These are phyloP conservation scores for Phytomonas francai DNA, from an alignment of 208 protist species.

Conservation along the genomic window DNA sequence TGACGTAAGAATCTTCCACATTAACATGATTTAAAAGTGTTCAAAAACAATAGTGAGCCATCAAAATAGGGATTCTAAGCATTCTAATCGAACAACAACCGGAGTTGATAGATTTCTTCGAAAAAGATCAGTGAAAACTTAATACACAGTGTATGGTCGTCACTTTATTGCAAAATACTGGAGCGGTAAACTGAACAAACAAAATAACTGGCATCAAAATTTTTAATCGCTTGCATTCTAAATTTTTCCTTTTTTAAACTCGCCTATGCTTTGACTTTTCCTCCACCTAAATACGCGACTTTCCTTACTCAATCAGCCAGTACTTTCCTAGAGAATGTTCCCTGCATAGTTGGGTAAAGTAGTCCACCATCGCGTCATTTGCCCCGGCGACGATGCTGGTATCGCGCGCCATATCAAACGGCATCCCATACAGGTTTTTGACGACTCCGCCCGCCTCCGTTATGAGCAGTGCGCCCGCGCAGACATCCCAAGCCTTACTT, in stretches of 20 bases:
- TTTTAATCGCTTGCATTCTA: constrained; percentile 2
- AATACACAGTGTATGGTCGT: too few relatives aligned
- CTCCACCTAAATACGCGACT: not conserved
- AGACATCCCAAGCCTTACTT: constrained; percentile 53
- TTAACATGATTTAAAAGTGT: too few relatives aligned
- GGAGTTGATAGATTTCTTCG: too few relatives aligned
- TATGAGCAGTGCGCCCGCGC: constrained; percentile 52
- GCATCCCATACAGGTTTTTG: constrained; percentile 35
- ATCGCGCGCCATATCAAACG: constrained; percentile 37
- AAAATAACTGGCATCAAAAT: not conserved
- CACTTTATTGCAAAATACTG: too few relatives aligned
- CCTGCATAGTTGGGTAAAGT: constrained; percentile 20
- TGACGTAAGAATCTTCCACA: too few relatives aligned
- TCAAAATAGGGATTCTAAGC: too few relatives aligned
- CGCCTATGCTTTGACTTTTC: not conserved
- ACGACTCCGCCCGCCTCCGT: constrained; percentile 63
- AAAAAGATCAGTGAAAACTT: too few relatives aligned
- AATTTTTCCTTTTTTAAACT: not conserved
- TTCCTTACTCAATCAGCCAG: constrained; percentile 19
- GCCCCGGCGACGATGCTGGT: constrained; percentile 47
- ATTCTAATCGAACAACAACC: too few relatives aligned
- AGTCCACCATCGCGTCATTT: constrained; percentile 23
- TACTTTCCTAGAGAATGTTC: constrained; percentile 28
- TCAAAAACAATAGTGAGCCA: too few relatives aligned
- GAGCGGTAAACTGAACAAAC: not conserved